Evolutionary conservation across 805 yeast genomes (phyloP), one percentile per base, ranked within the genome.

Genomic region (Ascoidea asiatica): DNA sequence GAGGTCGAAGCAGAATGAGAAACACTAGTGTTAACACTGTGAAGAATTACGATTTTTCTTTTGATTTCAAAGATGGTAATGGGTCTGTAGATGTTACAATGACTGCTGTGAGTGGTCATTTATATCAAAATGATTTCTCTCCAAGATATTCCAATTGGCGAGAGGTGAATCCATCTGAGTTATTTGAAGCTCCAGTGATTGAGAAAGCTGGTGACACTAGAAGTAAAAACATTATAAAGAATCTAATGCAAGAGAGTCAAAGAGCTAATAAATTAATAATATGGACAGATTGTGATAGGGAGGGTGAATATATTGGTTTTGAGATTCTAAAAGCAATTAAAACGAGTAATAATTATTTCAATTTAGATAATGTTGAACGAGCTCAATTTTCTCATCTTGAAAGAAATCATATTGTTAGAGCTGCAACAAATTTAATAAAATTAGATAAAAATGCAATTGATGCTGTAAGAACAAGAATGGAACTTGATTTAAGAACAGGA

Each of bases 201-300:
- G 66, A 66, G 39, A 53, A 50, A 11, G 56, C 60, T 2, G 57
- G 66, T 29, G 65, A 68, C 11, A 59, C 64, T 38, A 70, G 68
- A 41, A 69, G 69, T 46, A 53, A 52, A 46, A 65, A 63, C 29
- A 70, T 87, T 19, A 80, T 80, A 2, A 61, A 66, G 8, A 92
- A 90, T 56, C 86, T 92, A 42, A 59, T 71, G 23, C 60, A 60
- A 4, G 87, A 87, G 56, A 83, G 88, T 4, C 59, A 79, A 38
- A 55, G 55, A 18, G 74, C 85, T 4, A 73, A 77, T 43, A 64
- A 65, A 37, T 62, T 92, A 44, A 85, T 87, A 84, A 86, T 92
- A 5, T 92, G 98, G 97, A 92, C 98, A 1, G 99, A 92, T 70
- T 92, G 98, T 62, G 97, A 89, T 69, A 68, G 97, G 36, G 97